Evolutionary conservation across 176 grass and related monocot genomes (phyloP), one percentile per base, ranked within the genome.

Genomic region (Hordeum marinum): DNA sequence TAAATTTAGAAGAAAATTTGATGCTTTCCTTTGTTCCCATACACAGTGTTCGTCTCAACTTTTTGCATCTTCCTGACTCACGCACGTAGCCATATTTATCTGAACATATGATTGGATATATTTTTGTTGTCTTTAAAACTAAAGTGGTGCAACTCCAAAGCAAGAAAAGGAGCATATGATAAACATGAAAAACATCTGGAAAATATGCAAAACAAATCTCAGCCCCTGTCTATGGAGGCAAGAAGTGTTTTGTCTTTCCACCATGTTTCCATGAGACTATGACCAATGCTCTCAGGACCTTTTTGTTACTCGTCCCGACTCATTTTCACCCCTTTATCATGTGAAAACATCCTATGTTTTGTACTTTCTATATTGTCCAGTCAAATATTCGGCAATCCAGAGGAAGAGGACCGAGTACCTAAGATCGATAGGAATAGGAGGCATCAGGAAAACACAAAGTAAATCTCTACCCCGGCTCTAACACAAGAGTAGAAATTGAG

Each of bases 331-430:
- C 6, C 31, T 32, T 77, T 4, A 54, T 31, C 41, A 62, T 57
- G n/a, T 71, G 7, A 72, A 72, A 59, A 1, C 57, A 59, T 59
- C 20, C 29, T 25, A 25, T 23, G 66, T 60, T 40, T 9, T 3
- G 0, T 5, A 54, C 63, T 6, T 77, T 62, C 8, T 40, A 2
- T 4, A 14, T 29, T 76, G 21, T 39, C n/a, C 36, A 5, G 11
- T 45, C 12, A 20, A 76, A 36, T 42, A 52, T 23, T n/a, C 62
- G 9, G 4, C 6, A 21, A n/a, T 58, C 6, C 58, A 43, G 42
- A 63, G 63, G 68, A 85, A 89, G 65, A 82, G 65, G 78, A 81
- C 82, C 73, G 73, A 83, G 15, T 27, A 75, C 58, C 39, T 26
- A 80, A 84, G 25, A 80, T 75, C 39, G 2, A 60, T 27, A 29